A percentile compares a stretch with the other conserved stretches of the same genome.
Evolutionary conservation across 768 basidiomycete species (phyloP).

Genomic region (Panus rudis): DNA sequence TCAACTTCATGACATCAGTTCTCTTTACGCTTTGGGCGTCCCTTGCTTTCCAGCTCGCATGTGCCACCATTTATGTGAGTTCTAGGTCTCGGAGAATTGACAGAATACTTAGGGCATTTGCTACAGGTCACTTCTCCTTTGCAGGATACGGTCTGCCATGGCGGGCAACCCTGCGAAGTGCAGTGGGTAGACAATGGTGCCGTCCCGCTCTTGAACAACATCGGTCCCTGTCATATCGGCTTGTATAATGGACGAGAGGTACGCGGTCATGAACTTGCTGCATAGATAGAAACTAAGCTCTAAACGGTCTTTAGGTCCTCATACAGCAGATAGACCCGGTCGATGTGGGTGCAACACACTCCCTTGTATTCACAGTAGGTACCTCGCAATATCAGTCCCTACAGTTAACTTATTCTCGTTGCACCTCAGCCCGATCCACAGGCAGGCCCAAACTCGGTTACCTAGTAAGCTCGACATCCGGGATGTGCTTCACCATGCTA

Average conservation of each 20-base stretch:
- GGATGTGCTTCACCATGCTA: background rate
- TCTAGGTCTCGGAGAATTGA: background rate
- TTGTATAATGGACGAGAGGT: slow-evolving; percentile 55
- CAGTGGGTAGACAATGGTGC: slow-evolving; percentile 60
- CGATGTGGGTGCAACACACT: slow-evolving; percentile 40
- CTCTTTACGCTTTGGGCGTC: no score
- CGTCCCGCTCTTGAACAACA: slow-evolving; percentile 37
- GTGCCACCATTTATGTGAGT: background rate
- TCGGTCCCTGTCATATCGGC: slow-evolving; percentile 49
- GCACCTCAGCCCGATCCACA: slow-evolving; percentile 41
- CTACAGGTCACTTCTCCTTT: slow-evolving; percentile 44
- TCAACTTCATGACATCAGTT: background rate
- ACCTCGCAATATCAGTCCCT: background rate
- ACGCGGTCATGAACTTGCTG: slow-evolving; percentile 13
- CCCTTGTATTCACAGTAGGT: slow-evolving; percentile 52
- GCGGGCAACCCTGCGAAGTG: slow-evolving; percentile 45
- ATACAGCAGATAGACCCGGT: slow-evolving; percentile 51
- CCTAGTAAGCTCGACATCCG: slow-evolving; percentile 40
- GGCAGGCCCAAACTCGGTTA: slow-evolving; percentile 49
- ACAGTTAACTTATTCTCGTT: background rate
- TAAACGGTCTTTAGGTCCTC: slow-evolving; percentile 34
- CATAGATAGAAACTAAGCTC: background rate
- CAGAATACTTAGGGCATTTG: no score
- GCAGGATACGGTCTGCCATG: slow-evolving; percentile 39
- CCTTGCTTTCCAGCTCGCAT: no score